A percentile compares a stretch with the other conserved stretches of the same genome.
Evolutionary conservation across 2,329 filamentous ascomycete genomes (phyloP).

Genomic region (Aspergillus quadrilineatus): DNA sequence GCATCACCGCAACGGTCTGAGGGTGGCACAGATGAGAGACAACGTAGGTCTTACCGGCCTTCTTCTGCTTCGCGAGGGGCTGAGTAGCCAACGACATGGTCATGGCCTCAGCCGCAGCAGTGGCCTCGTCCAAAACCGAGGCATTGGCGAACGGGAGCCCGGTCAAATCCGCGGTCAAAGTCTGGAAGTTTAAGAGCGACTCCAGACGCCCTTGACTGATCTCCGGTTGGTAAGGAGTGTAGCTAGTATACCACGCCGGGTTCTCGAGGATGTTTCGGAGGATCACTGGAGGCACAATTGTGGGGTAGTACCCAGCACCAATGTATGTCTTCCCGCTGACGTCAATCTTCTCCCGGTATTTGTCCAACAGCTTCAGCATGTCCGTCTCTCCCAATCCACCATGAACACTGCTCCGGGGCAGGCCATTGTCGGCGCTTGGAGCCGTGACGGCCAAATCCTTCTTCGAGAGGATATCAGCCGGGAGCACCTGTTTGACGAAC

Average conservation of each 20-base stretch:
- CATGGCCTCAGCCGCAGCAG: constrained; percentile 93
- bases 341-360: constrained; percentile 57
- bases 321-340: constrained; percentile 67
- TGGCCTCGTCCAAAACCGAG: constrained; percentile 85
- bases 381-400: constrained; percentile 49
- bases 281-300: constrained; percentile 84
- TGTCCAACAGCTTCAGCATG: constrained; percentile 42
- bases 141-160: constrained; percentile 86
- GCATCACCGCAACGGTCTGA: constrained; percentile 80
- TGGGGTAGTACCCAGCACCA: constrained; percentile 83
- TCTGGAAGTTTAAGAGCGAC: constrained; percentile 94
- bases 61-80: constrained; percentile 68
- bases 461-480: constrained; percentile 71
- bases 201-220: constrained; percentile 94
- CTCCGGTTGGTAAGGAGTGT: constrained; percentile 95
- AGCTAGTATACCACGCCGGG: constrained; percentile 96
- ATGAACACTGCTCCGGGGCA: constrained; percentile 39
- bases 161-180: constrained; percentile 83
- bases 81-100: constrained; percentile 81
- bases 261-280: constrained; percentile 90
- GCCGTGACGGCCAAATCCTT: constrained; percentile 60
- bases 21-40: constrained; percentile 81
- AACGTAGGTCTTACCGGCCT: constrained; percentile 74
- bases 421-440: constrained; percentile 44
- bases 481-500: constrained; percentile 82